Evolutionary conservation across 768 basidiomycete species (phyloP), one percentile per base, ranked within the genome.

Genomic region (Agaricus sinodeliciosus): DNA sequence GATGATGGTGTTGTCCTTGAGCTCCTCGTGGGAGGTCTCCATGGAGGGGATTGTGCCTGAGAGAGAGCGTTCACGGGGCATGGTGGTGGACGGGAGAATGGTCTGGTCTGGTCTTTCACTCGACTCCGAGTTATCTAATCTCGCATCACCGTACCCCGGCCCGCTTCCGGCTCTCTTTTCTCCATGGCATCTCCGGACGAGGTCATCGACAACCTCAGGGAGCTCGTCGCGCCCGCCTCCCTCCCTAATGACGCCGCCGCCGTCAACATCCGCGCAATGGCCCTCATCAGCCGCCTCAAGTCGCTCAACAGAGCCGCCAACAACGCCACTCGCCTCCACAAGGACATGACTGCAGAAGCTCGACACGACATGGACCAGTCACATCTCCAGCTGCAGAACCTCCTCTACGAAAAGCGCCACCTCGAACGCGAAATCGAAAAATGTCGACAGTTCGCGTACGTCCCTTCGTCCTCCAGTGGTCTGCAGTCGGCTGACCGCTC

Each of bases 361-460:
- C 75, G 91, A 49, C 85, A 86, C 39, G 85, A 91, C 52, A 93
- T 94, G 90, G 92, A 94, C 69, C 85, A 91, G 68, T 85, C 89
- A 0, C 83, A 91, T 66, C 81, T 94, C 36, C 82, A 83, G 18
- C 78, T 90, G 27, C 90, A 94, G 69, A 94, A 94, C 58, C 72
- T 93, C 34, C 76, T 87, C 45, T 94, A 94, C 59, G 91, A 94
- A 69, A 90, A 89, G 63, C 78, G 90, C 25, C 90, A 94, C 62
- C 80, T 94, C 4, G 90, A 93, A 66, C 78, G 89, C 52, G 92
- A 94, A 70, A 94, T 94, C 34, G 87, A 90, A 60, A 92, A 93
- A 64, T 94, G 92, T 68, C 80, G 89, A 44, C 90, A 94, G 63
- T 94, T 92, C 63, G 89, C 87, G 90, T 93, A 64, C 61, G 88